phyloP scores from a whole-genome alignment of 2,329 filamentous ascomycete genomes.

The Fusarium udum region DNA sequence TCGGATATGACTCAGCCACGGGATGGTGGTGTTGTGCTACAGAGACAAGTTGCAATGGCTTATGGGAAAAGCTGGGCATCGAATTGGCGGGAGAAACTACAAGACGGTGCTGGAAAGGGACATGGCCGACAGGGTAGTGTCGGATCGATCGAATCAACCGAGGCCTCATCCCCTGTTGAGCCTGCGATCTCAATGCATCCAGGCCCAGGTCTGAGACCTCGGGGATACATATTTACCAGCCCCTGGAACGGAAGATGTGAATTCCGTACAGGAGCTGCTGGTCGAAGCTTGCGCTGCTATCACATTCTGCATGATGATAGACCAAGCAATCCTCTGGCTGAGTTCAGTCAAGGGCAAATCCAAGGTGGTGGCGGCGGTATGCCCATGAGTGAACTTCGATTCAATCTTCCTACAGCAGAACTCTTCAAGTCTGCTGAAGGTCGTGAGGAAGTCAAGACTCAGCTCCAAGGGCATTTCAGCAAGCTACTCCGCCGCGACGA shows the following conservation, averaged over 20 bases:
- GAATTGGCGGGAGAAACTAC: constrained; percentile 55
- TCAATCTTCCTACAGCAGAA: constrained; percentile 78
- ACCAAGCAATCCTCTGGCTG: constrained; percentile 57
- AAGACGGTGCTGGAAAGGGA: constrained; percentile 36
- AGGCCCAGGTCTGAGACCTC: constrained; percentile 60
- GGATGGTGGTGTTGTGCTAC: constrained; percentile 53
- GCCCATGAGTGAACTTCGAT: constrained; percentile 82
- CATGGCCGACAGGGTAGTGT: constrained; percentile 46
- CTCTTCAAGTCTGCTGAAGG: constrained; percentile 53
- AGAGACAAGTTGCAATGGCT: constrained; percentile 66
- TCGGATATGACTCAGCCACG: constrained; percentile 18
- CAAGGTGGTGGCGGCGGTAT: constrained; percentile 37
- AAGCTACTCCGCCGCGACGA: constrained; percentile 52
- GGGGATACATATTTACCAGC: constrained; percentile 80
- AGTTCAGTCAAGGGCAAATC: constrained; percentile 44
- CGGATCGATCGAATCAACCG: constrained; percentile 46
- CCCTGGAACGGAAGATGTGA: constrained; percentile 91
- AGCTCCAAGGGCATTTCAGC: constrained; percentile 55
- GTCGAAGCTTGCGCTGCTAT: constrained; percentile 77
- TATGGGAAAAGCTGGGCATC: constrained; percentile 62
- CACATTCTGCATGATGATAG: constrained; percentile 68
- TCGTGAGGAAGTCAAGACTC: constrained; percentile 45
- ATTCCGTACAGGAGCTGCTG: constrained; percentile 80
- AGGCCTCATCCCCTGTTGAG: constrained; percentile 44
- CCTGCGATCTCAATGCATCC: constrained; percentile 51